Percentiles rank a stretch among this genome's conserved stretches.
Evolutionary conservation across 2,329 filamentous ascomycete species (phyloP).

Genomic region (Ophiostoma pallidulum): DNA sequence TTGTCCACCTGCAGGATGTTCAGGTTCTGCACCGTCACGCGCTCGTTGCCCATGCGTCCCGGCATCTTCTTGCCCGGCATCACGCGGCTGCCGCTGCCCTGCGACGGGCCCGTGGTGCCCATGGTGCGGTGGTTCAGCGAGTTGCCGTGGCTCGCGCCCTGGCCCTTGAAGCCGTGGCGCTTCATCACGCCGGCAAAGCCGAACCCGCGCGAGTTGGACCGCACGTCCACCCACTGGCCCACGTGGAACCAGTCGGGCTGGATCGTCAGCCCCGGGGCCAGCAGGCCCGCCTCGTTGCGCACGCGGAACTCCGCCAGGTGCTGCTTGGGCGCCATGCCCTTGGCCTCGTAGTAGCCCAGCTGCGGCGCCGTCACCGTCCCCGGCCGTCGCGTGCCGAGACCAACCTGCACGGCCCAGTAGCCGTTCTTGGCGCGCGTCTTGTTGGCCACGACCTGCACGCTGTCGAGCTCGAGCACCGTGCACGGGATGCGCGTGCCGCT

Average conservation of each 20-base stretch:
- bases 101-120: conserved; percentile 79
- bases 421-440: conserved; percentile 76
- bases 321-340: conserved; percentile 74
- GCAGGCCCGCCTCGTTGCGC: conserved; percentile 58
- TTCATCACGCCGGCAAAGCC: conserved; percentile 99
- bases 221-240: conserved; percentile 84
- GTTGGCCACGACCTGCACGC: conserved; percentile 78
- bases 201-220: conserved; percentile 71
- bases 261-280: conserved; percentile 66
- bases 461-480: conserved; percentile 88
- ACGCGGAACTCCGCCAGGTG: conserved; percentile 84
- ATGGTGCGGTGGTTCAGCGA: conserved; percentile 88
- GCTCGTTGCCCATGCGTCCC: conserved; percentile 85
- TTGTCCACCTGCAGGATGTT: conserved; percentile 81
- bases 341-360: conserved; percentile 79
- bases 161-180: conserved; percentile 79
- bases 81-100: conserved; percentile 87
- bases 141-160: conserved; percentile 89
- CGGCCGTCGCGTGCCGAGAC: conserved; percentile 62
- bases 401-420: conserved; percentile 91
- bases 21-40: conserved; percentile 83
- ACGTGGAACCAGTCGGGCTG: conserved; percentile 83
- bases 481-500: conserved; percentile 71
- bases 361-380: conserved; percentile 71
- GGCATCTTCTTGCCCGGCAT: conserved; percentile 97